Evolutionary conservation across 352 stramenopile species (phyloP), one percentile per base, ranked within the genome.

Genomic region (Phytophthora hybrid): DNA sequence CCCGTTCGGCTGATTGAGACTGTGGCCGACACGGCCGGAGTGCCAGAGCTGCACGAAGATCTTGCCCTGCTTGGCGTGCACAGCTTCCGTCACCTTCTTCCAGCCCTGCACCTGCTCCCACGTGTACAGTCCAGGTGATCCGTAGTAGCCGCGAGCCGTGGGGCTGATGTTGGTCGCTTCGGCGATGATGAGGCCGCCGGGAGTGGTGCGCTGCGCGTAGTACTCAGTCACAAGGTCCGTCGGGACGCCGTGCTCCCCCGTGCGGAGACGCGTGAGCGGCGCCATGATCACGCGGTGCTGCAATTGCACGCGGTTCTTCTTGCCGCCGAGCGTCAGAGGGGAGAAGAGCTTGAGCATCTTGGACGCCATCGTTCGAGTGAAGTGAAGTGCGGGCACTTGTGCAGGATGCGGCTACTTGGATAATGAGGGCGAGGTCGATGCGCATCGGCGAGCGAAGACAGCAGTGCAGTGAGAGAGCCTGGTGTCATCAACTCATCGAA

Each of bases 11-110:
- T 94, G 87, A 57, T 85, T 87, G 7, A 79, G 65, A 11, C 82
- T 78, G 71, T 98, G 89, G 11, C 82, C 69, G 34, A 84, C 71
- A 29, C 92, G 83, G 29, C 92, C 93, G 9, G 83, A 83, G 72
- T 98, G 91, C 91, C 91, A 97, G 9, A 98, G 73, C 74, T 98
- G 91, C 16, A 83, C 55, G 56, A 90, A 94, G 54, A 97, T 97
- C 46, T 85, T 82, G 65, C 83, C 89, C 21, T 79, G 78, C 46
- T 94, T 92, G 9, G 70, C 77, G 66, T 98, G 93, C 29, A 98
- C 92, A 0, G 77, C 71, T 7, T 89, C 66, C 0, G 82, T 87
- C 13, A 94, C 72, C 19, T 66, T 70, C 59, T 92, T 87, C 88
- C 88, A 95, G 21, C 56, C 73, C 5, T 81, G 61, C 37, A 86